phyloP scores from a whole-genome alignment of 2,329 filamentous ascomycete genomes.

The Mariannaea elegans region DNA sequence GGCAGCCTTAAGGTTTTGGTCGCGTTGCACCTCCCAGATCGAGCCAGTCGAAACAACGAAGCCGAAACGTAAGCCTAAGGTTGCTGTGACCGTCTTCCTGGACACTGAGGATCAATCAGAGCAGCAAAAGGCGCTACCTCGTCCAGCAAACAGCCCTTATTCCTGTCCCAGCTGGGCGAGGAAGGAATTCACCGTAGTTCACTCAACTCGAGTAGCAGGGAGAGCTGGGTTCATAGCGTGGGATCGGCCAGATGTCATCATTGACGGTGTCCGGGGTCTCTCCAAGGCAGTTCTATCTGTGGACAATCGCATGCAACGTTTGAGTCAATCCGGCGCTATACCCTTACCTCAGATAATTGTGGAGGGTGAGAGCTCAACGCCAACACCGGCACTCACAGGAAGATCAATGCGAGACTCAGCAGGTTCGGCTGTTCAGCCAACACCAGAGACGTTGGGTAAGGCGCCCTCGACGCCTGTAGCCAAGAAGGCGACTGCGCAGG shows the following conservation, averaged over 20 bases:
- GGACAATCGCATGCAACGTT: constrained; percentile 49
- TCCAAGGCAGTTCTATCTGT: constrained; percentile 49
- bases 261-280: constrained; percentile 52
- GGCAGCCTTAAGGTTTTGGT: constrained; percentile 65
- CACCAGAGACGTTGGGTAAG: not conserved
- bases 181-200: constrained; percentile 53
- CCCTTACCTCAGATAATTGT: constrained; percentile 48
- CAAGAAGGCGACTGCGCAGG: constrained; percentile 18
- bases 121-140: constrained; percentile 32
- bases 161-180: constrained; percentile 60
- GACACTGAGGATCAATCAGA: constrained; percentile 42
- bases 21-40: constrained; percentile 51
- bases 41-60: constrained; percentile 40
- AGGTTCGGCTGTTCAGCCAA: constrained; percentile 1
- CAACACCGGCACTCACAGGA: constrained; percentile 38
- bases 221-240: constrained; percentile 56
- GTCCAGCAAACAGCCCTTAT: constrained; percentile 44
- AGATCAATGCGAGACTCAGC: constrained; percentile 36
- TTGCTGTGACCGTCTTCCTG: constrained; percentile 59
- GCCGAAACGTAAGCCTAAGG: constrained; percentile 45
- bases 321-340: constrained; percentile 36
- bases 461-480: constrained; percentile 13
- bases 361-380: constrained; percentile 26
- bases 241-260: constrained; percentile 58
- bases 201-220: constrained; percentile 50